Evolutionary conservation across 768 basidiomycete genomes (phyloP), one percentile per base, ranked within the genome.

Genomic region (Trametes cubensis): DNA sequence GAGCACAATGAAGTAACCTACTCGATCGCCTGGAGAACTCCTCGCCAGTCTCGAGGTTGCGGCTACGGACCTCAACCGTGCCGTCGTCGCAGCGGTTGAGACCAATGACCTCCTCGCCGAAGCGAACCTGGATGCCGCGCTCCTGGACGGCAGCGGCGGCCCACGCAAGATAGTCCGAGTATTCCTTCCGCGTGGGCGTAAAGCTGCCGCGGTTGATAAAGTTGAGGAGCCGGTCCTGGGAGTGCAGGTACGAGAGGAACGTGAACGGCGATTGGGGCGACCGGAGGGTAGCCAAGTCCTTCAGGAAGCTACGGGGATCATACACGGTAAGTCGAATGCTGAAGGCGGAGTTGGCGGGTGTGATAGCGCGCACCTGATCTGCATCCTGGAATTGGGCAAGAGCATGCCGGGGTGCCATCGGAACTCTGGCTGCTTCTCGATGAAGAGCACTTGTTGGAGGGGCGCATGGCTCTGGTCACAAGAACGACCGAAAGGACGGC

Each of bases 381-480:
- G 83, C 83, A 83, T 84, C 38, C 74, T 75, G 28, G 79, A 77
- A 26, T 78, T 81, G 40, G 81, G 80, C 7, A 84, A 71, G 48
- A 83, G 76, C 82, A 84, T 83, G 14, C 80, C 82, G 23, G 82
- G 82, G 67, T 85, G 83, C 83, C 83, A 84, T 56, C 73, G 74
- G 67, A 84, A 84, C 56, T 72, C 67, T 1, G 72, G 65, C 40
- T 83, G 77, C 66, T 75, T 80, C 70, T 84, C 83, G 42, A 84
- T 74, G 71, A 83, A 84, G 52, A 80, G 73, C 13, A 74, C 66
- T 23, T 67, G 76, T 68, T 68, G 69, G 64, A 60, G 77, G 38
- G 68, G 55, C 53, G 52, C 55, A 38, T 58, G 55, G 44, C 34
- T 45, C 59, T 65, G 60, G 30, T 65, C 53, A 60, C 57, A 40